Conservation (phyloP, 352 stramenopile genomes). For the Plasmopara viticola region DNA sequence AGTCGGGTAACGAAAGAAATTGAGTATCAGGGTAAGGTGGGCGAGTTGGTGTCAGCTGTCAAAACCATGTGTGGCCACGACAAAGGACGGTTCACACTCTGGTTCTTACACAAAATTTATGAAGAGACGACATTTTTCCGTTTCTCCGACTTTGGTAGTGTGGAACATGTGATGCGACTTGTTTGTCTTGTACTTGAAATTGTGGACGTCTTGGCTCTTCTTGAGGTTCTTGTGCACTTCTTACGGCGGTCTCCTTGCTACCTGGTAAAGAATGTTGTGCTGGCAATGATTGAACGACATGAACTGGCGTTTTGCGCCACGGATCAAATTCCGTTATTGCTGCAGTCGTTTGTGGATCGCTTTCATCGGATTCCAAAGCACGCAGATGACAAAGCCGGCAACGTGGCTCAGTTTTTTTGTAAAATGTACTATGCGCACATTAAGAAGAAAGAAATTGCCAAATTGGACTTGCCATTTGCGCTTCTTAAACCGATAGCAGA, state of each 20-base stretch:
- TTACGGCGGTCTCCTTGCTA: conserved; percentile 64
- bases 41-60: conserved; percentile 74
- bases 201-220: conserved; percentile 65
- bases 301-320: conserved; percentile 79
- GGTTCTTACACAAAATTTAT: conserved; percentile 83
- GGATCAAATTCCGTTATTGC: conserved; percentile 69
- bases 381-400: conserved; percentile 66
- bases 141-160: conserved; percentile 74
- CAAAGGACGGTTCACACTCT: conserved; percentile 74
- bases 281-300: conserved; percentile 78
- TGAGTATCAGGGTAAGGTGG: conserved; percentile 78
- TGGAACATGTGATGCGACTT: conserved; percentile 77
- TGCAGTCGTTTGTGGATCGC: conserved; percentile 80
- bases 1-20: conserved; percentile 64
- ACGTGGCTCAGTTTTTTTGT: conserved; percentile 75
- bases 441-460: conserved; percentile 77
- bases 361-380: conserved; percentile 64
- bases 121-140: conserved; percentile 74
- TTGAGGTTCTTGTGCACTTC: conserved; percentile 84
- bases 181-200: conserved; percentile 80
- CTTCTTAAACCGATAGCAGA: conserved; percentile 69
- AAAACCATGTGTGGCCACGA: conserved; percentile 86
- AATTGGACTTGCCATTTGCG: conserved; percentile 64
- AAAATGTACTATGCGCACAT: conserved; percentile 80
- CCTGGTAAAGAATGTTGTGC: conserved; percentile 76